Percentiles rank a stretch among this genome's conserved stretches.
Conservation (phyloP, 352 stramenopile genomes). For the Bremia lactucae region DNA sequence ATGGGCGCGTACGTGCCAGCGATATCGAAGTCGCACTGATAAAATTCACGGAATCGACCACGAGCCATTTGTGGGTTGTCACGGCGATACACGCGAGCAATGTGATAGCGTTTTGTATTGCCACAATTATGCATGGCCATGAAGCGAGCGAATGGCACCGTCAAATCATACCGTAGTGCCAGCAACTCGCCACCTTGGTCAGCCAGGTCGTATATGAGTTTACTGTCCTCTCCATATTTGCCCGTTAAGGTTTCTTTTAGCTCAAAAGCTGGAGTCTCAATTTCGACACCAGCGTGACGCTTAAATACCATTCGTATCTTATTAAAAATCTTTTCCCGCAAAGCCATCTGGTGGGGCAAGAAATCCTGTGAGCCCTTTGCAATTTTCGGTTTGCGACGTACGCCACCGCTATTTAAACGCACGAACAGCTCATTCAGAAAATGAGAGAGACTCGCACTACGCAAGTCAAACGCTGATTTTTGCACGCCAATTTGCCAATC, state of each 20-base stretch:
- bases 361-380: conserved; percentile 93
- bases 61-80: conserved; percentile 92
- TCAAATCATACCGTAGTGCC: conserved; percentile 94
- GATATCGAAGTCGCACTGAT: conserved; percentile 99
- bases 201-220: conserved; percentile 98
- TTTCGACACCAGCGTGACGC: conserved; percentile 95
- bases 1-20: conserved; percentile 91
- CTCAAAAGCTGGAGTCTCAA: conserved; percentile 98
- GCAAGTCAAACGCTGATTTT: conserved; percentile 50
- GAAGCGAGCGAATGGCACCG: conserved; percentile 97
- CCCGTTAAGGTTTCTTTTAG: conserved; percentile 97
- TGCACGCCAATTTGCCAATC: conserved; percentile 23
- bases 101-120: conserved; percentile 99
- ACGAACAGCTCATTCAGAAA: conserved; percentile 62
- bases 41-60: conserved; percentile 97
- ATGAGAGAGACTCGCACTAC: conserved; percentile 22
- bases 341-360: conserved; percentile 91
- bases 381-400: conserved; percentile 80
- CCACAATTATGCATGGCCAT: conserved; percentile 94
- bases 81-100: conserved; percentile 93
- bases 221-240: conserved; percentile 98
- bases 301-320: conserved; percentile 97
- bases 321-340: conserved; percentile 94
- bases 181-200: conserved; percentile 95
- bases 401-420: conserved; percentile 52